Conservation (phyloP, 2,329 filamentous ascomycete genomes). For the Biscogniauxia marginata region DNA sequence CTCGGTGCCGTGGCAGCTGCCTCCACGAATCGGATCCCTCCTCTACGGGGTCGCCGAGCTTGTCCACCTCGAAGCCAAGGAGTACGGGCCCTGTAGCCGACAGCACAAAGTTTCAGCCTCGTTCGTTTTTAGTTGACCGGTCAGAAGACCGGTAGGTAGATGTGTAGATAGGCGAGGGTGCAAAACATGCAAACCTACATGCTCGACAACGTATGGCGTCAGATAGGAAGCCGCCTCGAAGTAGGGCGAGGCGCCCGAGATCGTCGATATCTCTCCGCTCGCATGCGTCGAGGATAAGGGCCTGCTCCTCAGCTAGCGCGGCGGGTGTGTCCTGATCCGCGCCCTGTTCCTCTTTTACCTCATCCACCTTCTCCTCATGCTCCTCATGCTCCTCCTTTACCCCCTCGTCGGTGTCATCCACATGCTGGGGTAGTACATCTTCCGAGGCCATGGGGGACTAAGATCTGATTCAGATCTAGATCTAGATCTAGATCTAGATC, state of each 20-base stretch:
- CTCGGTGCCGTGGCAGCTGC: constrained; percentile 70
- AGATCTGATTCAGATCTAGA: background rate
- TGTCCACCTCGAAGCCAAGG: constrained; percentile 35
- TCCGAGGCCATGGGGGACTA: constrained; percentile 18
- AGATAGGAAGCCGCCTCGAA: constrained; percentile 64
- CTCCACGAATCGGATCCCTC: constrained; percentile 47
- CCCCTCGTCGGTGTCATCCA: constrained; percentile 15
- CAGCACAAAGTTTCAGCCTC: background rate
- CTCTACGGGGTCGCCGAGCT: constrained; percentile 18
- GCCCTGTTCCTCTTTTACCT: background rate
- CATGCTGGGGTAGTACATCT: constrained; percentile 8
- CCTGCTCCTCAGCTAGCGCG: constrained; percentile 33
- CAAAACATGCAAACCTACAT: constrained; percentile 59
- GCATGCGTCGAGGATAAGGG: constrained; percentile 60
- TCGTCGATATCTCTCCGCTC: constrained; percentile 52
- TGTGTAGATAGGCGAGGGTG: background rate
- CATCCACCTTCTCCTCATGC: background rate
- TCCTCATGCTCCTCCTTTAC: constrained; percentile 2
- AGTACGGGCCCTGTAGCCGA: constrained; percentile 45
- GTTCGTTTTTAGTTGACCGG: background rate
- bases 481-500: background rate
- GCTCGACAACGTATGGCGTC: constrained; percentile 69
- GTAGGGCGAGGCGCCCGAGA: constrained; percentile 59
- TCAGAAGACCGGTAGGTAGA: constrained; percentile 2
- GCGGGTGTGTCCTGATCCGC: constrained; percentile 8